These are phyloP conservation scores for Liquidambar formosana DNA, from an alignment of 164 flowering plant genomes.

Conservation along the genomic window DNA sequence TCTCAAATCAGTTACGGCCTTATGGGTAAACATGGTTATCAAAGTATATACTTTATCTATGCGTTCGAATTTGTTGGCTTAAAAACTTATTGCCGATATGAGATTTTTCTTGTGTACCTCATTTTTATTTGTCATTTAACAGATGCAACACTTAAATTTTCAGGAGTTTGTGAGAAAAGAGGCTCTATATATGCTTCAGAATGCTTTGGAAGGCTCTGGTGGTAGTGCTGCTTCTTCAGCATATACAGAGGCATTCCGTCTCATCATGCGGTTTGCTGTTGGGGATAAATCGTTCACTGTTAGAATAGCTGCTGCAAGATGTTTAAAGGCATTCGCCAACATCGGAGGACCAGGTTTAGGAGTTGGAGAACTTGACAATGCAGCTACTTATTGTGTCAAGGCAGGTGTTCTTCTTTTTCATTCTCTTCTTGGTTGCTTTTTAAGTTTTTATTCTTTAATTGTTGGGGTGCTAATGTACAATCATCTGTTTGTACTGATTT, in stretches of 20 bases:
- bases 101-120: not conserved
- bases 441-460: not conserved
- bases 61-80: not conserved
- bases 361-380: slow-evolving; percentile 73
- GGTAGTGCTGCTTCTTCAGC: slow-evolving; percentile 79
- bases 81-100: too few relatives aligned
- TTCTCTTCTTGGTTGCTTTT: slow-evolving; percentile 1
- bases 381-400: slow-evolving; percentile 84
- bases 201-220: slow-evolving; percentile 92
- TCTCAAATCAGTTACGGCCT: not conserved
- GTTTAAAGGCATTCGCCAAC: slow-evolving; percentile 85
- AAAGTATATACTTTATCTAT: not conserved
- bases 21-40: not conserved
- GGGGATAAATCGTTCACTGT: slow-evolving; percentile 84
- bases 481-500: slow-evolving; percentile 6
- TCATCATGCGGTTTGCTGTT: slow-evolving; percentile 65
- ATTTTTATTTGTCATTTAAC: not conserved
- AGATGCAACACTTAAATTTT: slow-evolving; percentile 2
- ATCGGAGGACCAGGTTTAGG: slow-evolving; percentile 96
- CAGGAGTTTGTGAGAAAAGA: slow-evolving; percentile 97
- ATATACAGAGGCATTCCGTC: slow-evolving; percentile 83
- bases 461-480: not conserved
- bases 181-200: slow-evolving; percentile 86
- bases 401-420: slow-evolving; percentile 29
- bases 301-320: slow-evolving; percentile 92